A percentile compares a stretch with the other conserved stretches of the same genome.
phyloP scores from a whole-genome alignment of 495 filamentous ascomycete species.

The Penicillium paradoxum region DNA sequence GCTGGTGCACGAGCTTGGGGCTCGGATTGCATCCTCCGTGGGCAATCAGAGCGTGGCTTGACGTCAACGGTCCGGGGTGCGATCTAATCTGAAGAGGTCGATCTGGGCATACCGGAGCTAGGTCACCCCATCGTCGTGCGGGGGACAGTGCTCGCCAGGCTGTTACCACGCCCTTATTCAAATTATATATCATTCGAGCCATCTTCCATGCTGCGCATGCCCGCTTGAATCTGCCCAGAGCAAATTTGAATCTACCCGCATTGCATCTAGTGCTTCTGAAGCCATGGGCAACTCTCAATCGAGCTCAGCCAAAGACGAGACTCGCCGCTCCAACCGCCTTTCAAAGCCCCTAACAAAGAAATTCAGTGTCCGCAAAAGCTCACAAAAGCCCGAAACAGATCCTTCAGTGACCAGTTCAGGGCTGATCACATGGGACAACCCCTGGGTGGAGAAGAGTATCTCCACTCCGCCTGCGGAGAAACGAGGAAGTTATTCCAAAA shows the following conservation, averaged over 20 bases:
- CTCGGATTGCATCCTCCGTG: conserved; percentile 22
- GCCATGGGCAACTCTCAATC: conserved; percentile 40
- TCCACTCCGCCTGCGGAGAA: conserved; percentile 5
- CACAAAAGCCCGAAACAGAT: conserved; percentile 6
- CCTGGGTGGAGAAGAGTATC: conserved; percentile 22
- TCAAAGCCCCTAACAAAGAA: conserved; percentile 41
- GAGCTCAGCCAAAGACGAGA: conserved; percentile 33
- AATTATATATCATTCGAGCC: conserved; percentile 17
- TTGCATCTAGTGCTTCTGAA: conserved; percentile 11
- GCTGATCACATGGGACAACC: conserved; percentile 28
- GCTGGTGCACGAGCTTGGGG: conserved; percentile 18
- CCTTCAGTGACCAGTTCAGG: conserved; percentile 10
- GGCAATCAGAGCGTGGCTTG: conserved; percentile 22
- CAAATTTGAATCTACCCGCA: conserved; percentile 9
- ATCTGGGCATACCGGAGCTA: conserved; percentile 2
- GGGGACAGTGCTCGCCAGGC: conserved; percentile 7
- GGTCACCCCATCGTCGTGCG: conserved; percentile 8
- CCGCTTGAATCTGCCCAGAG: conserved; percentile 9
- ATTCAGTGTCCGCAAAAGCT: conserved; percentile 6
- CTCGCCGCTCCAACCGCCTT: conserved; percentile 34
- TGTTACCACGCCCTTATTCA: conserved; percentile 2
- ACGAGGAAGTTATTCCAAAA: conserved; percentile 6
- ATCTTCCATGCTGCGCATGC: conserved; percentile 14
- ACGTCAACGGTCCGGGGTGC: conserved; percentile 23
- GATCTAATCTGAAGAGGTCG: conserved; percentile 15